phyloP scores from a whole-genome alignment of 306 rosid species.

The Rubus parviflorus region DNA sequence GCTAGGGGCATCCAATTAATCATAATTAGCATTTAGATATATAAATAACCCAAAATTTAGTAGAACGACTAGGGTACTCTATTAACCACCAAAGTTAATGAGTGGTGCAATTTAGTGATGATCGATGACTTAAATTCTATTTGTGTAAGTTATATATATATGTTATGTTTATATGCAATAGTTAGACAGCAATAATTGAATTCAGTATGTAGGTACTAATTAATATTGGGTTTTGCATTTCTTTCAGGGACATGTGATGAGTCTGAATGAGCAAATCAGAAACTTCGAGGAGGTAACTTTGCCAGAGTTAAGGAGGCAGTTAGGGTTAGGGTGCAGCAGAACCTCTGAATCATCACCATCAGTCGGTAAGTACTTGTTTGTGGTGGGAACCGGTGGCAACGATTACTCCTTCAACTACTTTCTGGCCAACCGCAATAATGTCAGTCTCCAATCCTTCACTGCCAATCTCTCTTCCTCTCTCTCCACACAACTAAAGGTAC shows the following conservation, averaged over 20 bases:
- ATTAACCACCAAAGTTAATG: too few relatives aligned
- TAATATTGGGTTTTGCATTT: background rate
- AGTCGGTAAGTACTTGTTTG: slow-evolving; percentile 36
- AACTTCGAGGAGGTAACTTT: slow-evolving; percentile 44
- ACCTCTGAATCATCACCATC: background rate
- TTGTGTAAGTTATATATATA: too few relatives aligned
- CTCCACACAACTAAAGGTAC: slow-evolving; percentile 13
- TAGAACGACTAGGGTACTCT: too few relatives aligned
- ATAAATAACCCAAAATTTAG: too few relatives aligned
- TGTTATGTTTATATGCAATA: too few relatives aligned
- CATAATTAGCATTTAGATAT: too few relatives aligned
- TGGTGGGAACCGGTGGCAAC: slow-evolving; percentile 50
- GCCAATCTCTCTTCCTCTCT: slow-evolving; percentile 35
- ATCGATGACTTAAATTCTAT: too few relatives aligned
- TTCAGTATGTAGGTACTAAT: too few relatives aligned
- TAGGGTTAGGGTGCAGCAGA: background rate
- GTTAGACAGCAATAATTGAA: too few relatives aligned
- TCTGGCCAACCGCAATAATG: slow-evolving; percentile 19
- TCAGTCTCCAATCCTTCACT: slow-evolving; percentile 34
- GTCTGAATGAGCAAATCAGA: slow-evolving; percentile 35
- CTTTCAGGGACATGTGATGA: slow-evolving; percentile 40
- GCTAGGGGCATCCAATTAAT: too few relatives aligned
- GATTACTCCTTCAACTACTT: slow-evolving; percentile 49
- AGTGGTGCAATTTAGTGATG: too few relatives aligned
- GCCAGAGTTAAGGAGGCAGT: slow-evolving; percentile 31